Evolutionary conservation across 2,329 filamentous ascomycete genomes (phyloP).

Genomic region (Claviceps sp.): DNA sequence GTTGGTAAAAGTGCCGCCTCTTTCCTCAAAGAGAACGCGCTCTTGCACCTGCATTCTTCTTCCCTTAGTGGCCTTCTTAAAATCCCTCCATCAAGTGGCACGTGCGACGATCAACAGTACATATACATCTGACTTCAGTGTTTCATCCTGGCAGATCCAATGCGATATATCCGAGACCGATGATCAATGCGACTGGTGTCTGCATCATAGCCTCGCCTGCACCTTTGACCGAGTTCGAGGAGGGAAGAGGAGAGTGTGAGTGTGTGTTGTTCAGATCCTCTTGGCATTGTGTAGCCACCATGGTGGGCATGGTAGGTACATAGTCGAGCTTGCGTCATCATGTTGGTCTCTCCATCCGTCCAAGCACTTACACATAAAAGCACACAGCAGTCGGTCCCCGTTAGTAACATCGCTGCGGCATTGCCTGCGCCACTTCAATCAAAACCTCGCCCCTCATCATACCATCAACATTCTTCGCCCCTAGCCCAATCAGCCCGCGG

Average conservation of each 20-base stretch:
- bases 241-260: conserved; percentile 9
- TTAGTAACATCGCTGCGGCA: background rate
- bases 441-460: background rate
- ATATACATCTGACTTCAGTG: background rate
- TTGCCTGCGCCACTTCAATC: background rate
- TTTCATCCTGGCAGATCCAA: conserved; percentile 27
- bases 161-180: conserved; percentile 28
- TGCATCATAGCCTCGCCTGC: conserved; percentile 31
- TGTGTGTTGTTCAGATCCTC: background rate
- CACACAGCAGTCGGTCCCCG: background rate
- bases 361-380: background rate
- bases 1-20: conserved; percentile 14
- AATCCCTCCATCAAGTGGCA: background rate
- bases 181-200: conserved; percentile 34
- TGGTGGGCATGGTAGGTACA: background rate
- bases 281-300: background rate
- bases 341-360: background rate
- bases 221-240: conserved; percentile 22
- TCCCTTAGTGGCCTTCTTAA: background rate
- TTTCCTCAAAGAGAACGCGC: background rate
- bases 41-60: background rate
- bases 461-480: background rate
- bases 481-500: background rate
- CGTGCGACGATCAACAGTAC: background rate
- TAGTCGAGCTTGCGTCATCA: background rate